Evolutionary conservation across 495 filamentous ascomycete species (phyloP).

Genomic region (Penicillium chermesinum): DNA sequence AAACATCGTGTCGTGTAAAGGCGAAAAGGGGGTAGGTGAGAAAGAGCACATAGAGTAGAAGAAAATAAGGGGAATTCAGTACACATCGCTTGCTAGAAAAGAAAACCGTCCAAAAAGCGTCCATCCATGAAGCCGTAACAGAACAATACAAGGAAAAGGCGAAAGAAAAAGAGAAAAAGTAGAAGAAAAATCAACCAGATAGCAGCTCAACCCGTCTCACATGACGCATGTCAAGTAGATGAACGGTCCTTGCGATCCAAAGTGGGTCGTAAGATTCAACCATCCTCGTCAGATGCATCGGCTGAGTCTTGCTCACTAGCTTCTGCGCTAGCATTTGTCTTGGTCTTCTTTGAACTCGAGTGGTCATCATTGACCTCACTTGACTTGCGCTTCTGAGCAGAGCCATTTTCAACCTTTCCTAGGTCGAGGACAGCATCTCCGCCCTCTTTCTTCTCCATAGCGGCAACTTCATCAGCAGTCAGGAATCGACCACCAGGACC

Average conservation of each 20-base stretch:
- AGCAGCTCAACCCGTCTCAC: neutral
- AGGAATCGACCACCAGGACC: conserved; percentile 96
- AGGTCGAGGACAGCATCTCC: conserved; percentile 22
- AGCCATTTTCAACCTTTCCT: conserved; percentile 32
- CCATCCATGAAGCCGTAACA: conserved; percentile 35
- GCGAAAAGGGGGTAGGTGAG: conserved; percentile 11
- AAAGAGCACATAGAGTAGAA: conserved; percentile 15
- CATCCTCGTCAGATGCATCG: conserved; percentile 45
- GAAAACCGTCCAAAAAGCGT: conserved; percentile 24
- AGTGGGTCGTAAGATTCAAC: too few relatives aligned
- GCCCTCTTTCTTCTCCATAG: conserved; percentile 62
- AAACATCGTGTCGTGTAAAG: conserved; percentile 30
- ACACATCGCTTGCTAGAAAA: conserved; percentile 41
- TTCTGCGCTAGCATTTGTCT: conserved; percentile 42
- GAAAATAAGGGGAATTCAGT: conserved; percentile 18
- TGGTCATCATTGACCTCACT: conserved; percentile 42
- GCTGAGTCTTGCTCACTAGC: conserved; percentile 48
- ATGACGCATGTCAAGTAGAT: too few relatives aligned
- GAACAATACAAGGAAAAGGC: conserved; percentile 23
- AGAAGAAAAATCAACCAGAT: conserved; percentile 2
- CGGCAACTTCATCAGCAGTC: conserved; percentile 94
- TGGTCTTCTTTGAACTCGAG: conserved; percentile 43
- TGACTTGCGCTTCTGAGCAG: conserved; percentile 48
- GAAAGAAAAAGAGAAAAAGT: conserved; percentile 8
- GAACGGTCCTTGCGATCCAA: too few relatives aligned